A percentile compares a stretch with the other conserved stretches of the same genome.
These are phyloP conservation scores for Euphrasia confusa DNA, from an alignment of 257 asterid species.

Conservation along the genomic window DNA sequence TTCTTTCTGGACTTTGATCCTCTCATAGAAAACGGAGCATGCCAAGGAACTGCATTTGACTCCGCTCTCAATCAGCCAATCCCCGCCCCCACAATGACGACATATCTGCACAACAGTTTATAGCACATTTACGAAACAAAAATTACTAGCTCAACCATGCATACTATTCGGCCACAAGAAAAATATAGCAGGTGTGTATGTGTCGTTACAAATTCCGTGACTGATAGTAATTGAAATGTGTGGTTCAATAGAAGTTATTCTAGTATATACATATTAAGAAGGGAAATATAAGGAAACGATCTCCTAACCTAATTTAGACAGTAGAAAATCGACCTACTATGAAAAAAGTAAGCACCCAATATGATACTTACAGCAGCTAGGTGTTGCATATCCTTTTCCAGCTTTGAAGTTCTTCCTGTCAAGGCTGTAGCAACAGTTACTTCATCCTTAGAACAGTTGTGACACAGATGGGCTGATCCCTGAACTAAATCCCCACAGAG, in stretches of 20 bases:
- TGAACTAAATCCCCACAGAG: constrained; percentile 78
- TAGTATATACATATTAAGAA: not conserved
- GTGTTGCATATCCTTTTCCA: constrained; percentile 77
- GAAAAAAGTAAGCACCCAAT: not conserved
- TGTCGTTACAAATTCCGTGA: not conserved
- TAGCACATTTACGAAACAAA: not conserved
- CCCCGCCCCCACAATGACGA: constrained; percentile 96
- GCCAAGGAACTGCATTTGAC: constrained; percentile 85
- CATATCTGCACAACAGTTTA: constrained; percentile 53
- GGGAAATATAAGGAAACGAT: not conserved
- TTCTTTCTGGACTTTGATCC: constrained; percentile 80
- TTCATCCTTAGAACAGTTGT: constrained; percentile 57
- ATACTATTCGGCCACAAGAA: not conserved
- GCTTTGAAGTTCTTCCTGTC: constrained; percentile 69
- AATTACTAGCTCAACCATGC: not conserved
- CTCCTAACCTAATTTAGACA: too few species aligned
- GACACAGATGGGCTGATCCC: constrained; percentile 52
- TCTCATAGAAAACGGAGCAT: constrained; percentile 79
- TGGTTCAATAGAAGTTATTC: not conserved
- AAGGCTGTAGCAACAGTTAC: constrained; percentile 54
- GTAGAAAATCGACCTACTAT: too few species aligned
- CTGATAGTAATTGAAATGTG: too few species aligned
- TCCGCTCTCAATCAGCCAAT: constrained; percentile 77
- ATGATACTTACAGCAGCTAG: constrained; percentile 78
- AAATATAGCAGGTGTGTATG: not conserved